Percentiles rank a stretch among this genome's conserved stretches.
These are phyloP conservation scores for Annulohypoxylon moriforme DNA, from an alignment of 495 filamentous ascomycete species.

Conservation along the genomic window DNA sequence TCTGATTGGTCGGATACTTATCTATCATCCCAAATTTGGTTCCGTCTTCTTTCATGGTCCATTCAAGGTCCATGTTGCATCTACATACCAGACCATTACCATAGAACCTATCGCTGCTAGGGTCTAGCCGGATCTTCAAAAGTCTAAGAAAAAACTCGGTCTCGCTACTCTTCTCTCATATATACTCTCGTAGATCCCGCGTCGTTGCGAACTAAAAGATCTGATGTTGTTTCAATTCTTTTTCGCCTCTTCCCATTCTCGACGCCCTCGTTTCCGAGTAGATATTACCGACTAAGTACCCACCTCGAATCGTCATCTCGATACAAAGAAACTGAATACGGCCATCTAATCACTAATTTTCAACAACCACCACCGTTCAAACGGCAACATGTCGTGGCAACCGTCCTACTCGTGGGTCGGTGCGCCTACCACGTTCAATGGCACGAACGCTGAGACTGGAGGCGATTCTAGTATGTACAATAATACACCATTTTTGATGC, in stretches of 20 bases:
- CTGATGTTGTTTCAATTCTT: conserved; percentile 2
- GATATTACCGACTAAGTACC: background rate
- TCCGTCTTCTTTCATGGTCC: conserved; percentile 12
- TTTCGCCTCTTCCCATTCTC: conserved; percentile 2
- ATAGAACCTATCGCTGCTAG: conserved; percentile 2
- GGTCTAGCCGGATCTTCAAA: conserved; percentile 12
- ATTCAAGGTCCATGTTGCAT: conserved; percentile 18
- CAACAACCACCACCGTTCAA: background rate
- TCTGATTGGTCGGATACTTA: conserved; percentile 40
- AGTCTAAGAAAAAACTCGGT: conserved; percentile 18
- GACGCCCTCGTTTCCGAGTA: conserved; percentile 3
- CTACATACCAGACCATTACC: too few species aligned
- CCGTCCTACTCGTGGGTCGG: conserved; percentile 81
- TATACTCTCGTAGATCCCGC: conserved; percentile 33
- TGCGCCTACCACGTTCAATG: conserved; percentile 77
- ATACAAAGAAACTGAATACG: background rate
- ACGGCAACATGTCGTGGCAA: conserved; percentile 64
- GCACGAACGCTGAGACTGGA: conserved; percentile 75
- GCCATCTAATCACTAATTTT: background rate
- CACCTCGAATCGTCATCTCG: background rate
- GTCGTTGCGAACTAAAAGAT: conserved; percentile 7
- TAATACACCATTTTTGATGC: background rate
- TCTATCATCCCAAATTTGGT: conserved; percentile 38
- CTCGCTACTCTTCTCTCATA: conserved; percentile 12
- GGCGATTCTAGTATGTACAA: conserved; percentile 82